Evolutionary conservation across 2,329 filamentous ascomycete genomes (phyloP), one percentile per base, ranked within the genome.

Genomic region (Aureobasidium sp.): DNA sequence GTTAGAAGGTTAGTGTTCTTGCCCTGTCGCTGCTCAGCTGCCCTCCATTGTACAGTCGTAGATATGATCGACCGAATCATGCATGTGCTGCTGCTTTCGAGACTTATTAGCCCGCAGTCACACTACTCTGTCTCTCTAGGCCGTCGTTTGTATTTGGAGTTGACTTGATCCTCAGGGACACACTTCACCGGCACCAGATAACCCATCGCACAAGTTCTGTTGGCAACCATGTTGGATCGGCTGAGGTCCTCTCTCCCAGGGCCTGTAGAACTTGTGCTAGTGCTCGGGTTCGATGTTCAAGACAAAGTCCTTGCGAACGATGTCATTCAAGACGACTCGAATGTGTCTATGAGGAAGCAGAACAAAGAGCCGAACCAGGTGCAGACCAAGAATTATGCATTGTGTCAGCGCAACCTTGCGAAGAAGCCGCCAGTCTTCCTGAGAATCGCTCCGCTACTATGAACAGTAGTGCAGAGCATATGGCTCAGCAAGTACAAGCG

Each of bases 251-350:
- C 24, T 59, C 55, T 2, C 32, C 55, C 29, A n/a, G 55, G n/a
- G 55, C 55, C 24, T 59, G 55, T 24, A 37, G 26, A n/a, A 20
- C 41, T 20, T 59, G 55, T 47, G 55, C 55, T 27, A 48, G 17
- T 39, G 55, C 55, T 10, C 55, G 55, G n/a, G 55, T 59, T 9
- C 41, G 55, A 59, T 59, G 55, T 20, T 32, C 41, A 1, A 59
- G 55, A 29, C 55, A 59, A 17, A 59, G 7, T 37, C 55, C 55
- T n/a, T 59, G 55, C 20, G 55, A 48, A 13, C 34, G 55, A n/a
- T 59, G 55, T 17, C 29, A 59, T 4, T 47, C 24, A 20, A 46
- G 55, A 59, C 41, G 24, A 13, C 12, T 59, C 1, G 43, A 48
- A 27, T 59, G 55, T 34, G 20, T 59, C 3, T 59, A 59, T 8